Conservation (phyloP, 176 grass and related monocot genomes). For the Leersia perrieri region DNA sequence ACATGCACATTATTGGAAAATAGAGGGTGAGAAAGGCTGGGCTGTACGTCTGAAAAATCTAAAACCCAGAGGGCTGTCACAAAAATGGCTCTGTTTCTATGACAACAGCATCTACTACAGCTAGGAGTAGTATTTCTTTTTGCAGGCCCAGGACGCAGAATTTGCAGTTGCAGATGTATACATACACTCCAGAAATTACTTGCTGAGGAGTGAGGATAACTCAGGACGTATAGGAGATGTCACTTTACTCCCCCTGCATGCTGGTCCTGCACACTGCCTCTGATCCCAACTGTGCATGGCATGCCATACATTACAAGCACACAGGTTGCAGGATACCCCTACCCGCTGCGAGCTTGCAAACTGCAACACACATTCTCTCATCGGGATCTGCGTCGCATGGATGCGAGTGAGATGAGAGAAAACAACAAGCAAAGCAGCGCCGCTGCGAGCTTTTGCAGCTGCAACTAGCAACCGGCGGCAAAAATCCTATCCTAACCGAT, state of each 20-base stretch:
- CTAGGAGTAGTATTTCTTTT: slow-evolving; percentile 26
- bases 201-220: not conserved
- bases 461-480: not conserved
- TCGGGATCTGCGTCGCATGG: slow-evolving; percentile 24
- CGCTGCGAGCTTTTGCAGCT: not conserved
- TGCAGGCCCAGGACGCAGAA: not conserved
- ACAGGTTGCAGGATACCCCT: not conserved
- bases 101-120: not conserved
- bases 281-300: not conserved
- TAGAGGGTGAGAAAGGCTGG: not conserved
- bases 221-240: not conserved
- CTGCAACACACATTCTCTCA: not conserved
- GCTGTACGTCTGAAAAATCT: not conserved
- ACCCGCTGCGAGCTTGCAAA: not conserved
- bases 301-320: not conserved
- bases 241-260: not conserved
- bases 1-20: not conserved
- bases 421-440: not conserved
- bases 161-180: not conserved
- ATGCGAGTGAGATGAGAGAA: not conserved
- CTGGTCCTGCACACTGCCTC: not conserved
- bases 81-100: not conserved
- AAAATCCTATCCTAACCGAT: not conserved
- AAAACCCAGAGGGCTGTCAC: slow-evolving; percentile 2
- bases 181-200: not conserved